Conservation (phyloP, 1,284 basidiomycete species). For the Ceratobasidium sp. region DNA sequence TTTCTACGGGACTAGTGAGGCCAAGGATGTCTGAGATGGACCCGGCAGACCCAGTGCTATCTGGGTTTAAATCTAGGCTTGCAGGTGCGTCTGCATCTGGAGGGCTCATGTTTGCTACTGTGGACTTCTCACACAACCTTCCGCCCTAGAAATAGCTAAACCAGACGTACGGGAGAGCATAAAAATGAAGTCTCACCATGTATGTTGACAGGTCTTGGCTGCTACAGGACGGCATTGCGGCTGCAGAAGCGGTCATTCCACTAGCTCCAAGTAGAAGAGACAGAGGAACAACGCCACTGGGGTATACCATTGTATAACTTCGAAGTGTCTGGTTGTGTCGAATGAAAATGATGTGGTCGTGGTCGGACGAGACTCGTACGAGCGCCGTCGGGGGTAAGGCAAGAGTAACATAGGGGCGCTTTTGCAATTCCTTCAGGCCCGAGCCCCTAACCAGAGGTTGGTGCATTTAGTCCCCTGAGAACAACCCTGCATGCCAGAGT, state of each 20-base stretch:
- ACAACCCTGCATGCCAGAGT: too few relatives aligned
- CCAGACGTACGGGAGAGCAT: not conserved
- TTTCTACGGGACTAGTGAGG: not conserved
- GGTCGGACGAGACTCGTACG: not conserved
- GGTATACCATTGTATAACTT: slow-evolving; percentile 7
- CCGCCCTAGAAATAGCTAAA: not conserved
- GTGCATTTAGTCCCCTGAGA: too few relatives aligned
- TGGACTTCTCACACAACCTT: not conserved
- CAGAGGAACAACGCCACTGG: not conserved
- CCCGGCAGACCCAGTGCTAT: not conserved
- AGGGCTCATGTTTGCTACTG: not conserved
- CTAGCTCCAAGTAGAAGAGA: slow-evolving; percentile 8
- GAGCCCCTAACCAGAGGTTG: too few relatives aligned
- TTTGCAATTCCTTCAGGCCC: too few relatives aligned
- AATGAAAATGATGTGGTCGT: slow-evolving; percentile 13
- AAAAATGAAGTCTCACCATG: not conserved
- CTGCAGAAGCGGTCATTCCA: not conserved
- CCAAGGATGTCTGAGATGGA: not conserved
- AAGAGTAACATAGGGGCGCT: too few relatives aligned
- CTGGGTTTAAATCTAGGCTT: not conserved
- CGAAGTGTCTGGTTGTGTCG: not conserved
- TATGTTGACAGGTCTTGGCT: not conserved
- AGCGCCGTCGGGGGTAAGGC: too few relatives aligned
- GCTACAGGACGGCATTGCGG: not conserved
- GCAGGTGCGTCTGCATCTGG: not conserved